Evolutionary conservation across 139 green algal genomes (phyloP).

Genomic region (Limnomonas spitsbergensis): DNA sequence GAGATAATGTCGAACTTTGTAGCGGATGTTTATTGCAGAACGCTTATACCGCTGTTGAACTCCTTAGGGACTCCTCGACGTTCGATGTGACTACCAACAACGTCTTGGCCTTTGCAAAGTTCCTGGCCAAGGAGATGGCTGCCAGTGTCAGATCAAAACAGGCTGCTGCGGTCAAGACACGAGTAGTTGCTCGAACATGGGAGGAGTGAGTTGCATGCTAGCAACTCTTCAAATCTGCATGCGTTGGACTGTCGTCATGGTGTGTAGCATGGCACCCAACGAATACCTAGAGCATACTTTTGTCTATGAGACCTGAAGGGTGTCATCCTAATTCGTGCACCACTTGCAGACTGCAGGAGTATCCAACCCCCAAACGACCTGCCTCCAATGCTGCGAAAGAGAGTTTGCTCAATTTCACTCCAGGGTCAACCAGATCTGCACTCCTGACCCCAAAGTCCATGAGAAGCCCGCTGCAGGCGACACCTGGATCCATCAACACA

Average conservation of each 20-base stretch:
- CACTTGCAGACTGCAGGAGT: not conserved
- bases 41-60: not conserved
- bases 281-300: too few species aligned
- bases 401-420: too few species aligned
- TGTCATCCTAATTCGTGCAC: too few species aligned
- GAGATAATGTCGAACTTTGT: too few species aligned
- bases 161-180: not conserved
- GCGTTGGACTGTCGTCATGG: not conserved
- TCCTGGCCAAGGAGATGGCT: constrained; percentile 9
- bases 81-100: not conserved
- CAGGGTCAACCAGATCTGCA: too few species aligned
- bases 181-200: not conserved
- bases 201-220: constrained; percentile 4
- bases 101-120: constrained; percentile 3
- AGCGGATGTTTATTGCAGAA: too few species aligned
- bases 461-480: too few species aligned
- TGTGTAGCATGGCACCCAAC: too few species aligned
- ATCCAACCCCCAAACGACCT: not conserved
- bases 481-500: too few species aligned
- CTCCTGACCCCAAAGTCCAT: too few species aligned
- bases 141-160: not conserved
- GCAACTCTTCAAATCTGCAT: not conserved
- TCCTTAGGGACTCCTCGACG: not conserved
- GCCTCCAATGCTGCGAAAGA: too few species aligned
- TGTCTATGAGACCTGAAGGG: too few species aligned